Evolutionary conservation across 257 asterid species (phyloP).

Genomic region (Fraxinus quadrangulata): DNA sequence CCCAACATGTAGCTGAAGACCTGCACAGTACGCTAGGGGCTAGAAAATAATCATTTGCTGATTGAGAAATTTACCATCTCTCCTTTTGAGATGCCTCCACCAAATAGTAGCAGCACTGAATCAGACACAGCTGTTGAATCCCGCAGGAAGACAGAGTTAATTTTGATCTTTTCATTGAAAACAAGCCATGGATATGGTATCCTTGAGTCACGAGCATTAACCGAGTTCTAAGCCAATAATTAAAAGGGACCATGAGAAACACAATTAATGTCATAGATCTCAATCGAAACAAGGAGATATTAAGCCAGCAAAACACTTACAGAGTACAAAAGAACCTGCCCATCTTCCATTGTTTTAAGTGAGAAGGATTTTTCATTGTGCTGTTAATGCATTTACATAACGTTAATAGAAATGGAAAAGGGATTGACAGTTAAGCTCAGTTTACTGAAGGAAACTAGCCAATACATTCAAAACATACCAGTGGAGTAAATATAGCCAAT

Average conservation of each 20-base stretch:
- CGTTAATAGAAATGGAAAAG: conserved; percentile 15
- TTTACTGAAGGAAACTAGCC: conserved; percentile 1
- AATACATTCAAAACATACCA: not conserved
- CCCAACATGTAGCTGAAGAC: not conserved
- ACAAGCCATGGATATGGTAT: conserved; percentile 95
- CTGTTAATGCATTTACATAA: conserved; percentile 48
- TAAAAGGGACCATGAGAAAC: conserved; percentile 23
- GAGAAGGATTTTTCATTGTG: conserved; percentile 83
- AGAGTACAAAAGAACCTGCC: conserved; percentile 69
- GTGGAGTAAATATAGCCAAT: conserved; percentile 4
- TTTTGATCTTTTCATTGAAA: conserved; percentile 90
- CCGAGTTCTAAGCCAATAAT: conserved; percentile 63
- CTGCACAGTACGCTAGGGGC: not conserved
- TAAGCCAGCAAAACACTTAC: conserved; percentile 51
- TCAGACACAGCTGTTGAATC: conserved; percentile 93
- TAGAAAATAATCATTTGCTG: conserved; percentile 16
- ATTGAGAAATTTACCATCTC: conserved; percentile 48
- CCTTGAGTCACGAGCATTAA: conserved; percentile 66
- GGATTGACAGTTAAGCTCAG: not conserved
- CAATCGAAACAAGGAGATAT: conserved; percentile 16
- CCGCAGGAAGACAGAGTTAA: conserved; percentile 83
- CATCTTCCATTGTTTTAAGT: conserved; percentile 98
- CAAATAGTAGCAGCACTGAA: conserved; percentile 84
- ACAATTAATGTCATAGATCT: conserved; percentile 13
- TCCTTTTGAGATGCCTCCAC: conserved; percentile 77